Base-by-base conservation (phyloP, 1,284 basidiomycete genomes). In the Puccinia coronata region DNA sequence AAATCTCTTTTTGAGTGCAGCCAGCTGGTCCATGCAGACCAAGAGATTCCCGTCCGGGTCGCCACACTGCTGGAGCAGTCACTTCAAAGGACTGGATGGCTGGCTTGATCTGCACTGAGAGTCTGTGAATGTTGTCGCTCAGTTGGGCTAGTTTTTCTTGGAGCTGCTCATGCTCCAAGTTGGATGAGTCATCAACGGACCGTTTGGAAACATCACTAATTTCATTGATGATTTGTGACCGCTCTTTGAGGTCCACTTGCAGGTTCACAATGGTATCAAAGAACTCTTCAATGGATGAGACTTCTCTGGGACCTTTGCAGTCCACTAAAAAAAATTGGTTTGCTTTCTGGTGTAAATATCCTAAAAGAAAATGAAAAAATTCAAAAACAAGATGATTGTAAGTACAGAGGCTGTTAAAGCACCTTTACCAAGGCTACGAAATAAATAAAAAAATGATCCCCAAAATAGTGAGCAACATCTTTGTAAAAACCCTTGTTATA, bases 1-100 rank as follows among this genome's bases (percentile, higher is more conserved):
- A 83, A 88, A 88, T 28, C 84, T 83, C 82, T 86, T 87, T 86
- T 88, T 88, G 82, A 87, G 87, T 20, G 87, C 87, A 65, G 86
- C 86, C 55, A 92, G 93, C 89, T 96, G 93, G 25, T 79, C 59
- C 28, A 57, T 59, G 16, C 77, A 34, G 43, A 79, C 67, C 11
- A 39, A 53, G n/a, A 79, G 34, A 25, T 79, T 71, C 16, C 51
- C 25, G 16, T 79, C 67, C 0, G 77, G 77, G 57, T 79, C 77
- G n/a, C 67, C 77, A 25, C 77, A 51, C 61, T 79, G 77, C 25
- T 53, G 65, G 11, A 79, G n/a, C 1, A 79, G 61, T 31, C 43
- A 67, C 77, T 49, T 79, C 77, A 53, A 59, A 79, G 36, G 65
- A 25, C 43, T 79, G 77, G 43, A 79, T 79, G 51, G 61, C 18